Percentiles rank a stretch among this genome's conserved stretches.
These are phyloP conservation scores for Dictyostelium firmibasis DNA, from an alignment of 78 protist species.

Conservation along the genomic window DNA sequence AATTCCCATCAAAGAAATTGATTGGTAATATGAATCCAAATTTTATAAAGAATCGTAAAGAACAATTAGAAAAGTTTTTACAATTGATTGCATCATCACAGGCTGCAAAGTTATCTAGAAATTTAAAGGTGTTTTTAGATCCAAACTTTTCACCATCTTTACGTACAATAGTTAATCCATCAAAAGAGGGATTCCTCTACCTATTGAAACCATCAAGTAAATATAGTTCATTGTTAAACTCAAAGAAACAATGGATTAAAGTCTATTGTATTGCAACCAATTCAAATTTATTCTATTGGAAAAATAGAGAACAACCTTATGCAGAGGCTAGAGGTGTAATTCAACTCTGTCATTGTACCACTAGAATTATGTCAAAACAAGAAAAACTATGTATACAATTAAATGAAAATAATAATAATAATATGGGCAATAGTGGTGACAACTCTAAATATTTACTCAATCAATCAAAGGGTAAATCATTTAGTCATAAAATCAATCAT, in stretches of 20 bases:
- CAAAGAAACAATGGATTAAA: conserved; percentile 35
- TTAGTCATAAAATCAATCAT: conserved; percentile 1
- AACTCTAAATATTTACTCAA: not conserved
- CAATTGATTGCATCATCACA: not conserved
- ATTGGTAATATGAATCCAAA: conserved; percentile 68
- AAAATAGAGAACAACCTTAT: conserved; percentile 36
- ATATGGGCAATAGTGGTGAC: not conserved
- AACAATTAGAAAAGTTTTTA: conserved; percentile 35
- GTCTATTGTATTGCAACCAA: conserved; percentile 36
- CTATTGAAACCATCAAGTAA: not conserved
- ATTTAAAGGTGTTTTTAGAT: conserved; percentile 55
- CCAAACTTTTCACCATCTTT: conserved; percentile 61
- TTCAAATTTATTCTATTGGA: conserved; percentile 62
- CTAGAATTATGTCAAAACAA: not conserved
- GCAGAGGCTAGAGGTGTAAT: conserved; percentile 64
- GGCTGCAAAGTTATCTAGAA: conserved; percentile 34
- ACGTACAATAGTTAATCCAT: conserved; percentile 25
- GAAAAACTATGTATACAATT: conserved; percentile 41
- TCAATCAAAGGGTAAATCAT: not conserved
- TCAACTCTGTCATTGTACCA: not conserved
- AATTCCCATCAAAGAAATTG: conserved; percentile 64
- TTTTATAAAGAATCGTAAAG: conserved; percentile 39
- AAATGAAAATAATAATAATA: conserved; percentile 7
- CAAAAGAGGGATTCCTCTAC: conserved; percentile 44
- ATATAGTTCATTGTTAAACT: not conserved